Percentiles rank a stretch among this genome's conserved stretches.
phyloP scores from a whole-genome alignment of 2,329 filamentous ascomycete genomes.

The Cladosporium oxysporum region DNA sequence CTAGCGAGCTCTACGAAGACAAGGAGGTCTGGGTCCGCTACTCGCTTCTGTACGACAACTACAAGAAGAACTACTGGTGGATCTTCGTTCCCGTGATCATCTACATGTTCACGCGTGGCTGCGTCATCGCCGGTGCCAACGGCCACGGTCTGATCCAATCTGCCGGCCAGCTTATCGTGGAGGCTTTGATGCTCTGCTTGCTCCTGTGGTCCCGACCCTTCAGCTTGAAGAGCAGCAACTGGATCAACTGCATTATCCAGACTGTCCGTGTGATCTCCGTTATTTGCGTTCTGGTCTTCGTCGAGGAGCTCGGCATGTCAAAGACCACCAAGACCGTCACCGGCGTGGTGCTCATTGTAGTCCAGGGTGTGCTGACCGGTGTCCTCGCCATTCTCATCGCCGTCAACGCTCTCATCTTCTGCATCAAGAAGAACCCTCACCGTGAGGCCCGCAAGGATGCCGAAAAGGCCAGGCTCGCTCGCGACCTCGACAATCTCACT shows the following conservation, averaged over 20 bases:
- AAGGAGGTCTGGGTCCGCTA: constrained; percentile 93
- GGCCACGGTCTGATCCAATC: constrained; percentile 83
- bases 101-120: constrained; percentile 89
- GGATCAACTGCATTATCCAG: constrained; percentile 93
- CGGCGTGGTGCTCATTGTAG: constrained; percentile 87
- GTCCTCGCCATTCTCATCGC: constrained; percentile 82
- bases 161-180: constrained; percentile 76
- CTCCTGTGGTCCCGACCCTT: constrained; percentile 85
- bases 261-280: constrained; percentile 86
- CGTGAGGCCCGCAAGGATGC: constrained; percentile 84
- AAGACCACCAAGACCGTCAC: constrained; percentile 94
- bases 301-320: constrained; percentile 84
- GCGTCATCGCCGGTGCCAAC: constrained; percentile 79
- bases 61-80: constrained; percentile 97
- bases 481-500: constrained; percentile 79
- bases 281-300: constrained; percentile 85
- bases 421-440: constrained; percentile 86
- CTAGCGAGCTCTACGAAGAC: constrained; percentile 75
- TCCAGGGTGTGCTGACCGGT: constrained; percentile 82
- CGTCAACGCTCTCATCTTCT: constrained; percentile 83
- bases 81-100: constrained; percentile 85
- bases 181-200: constrained; percentile 74
- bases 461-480: constrained; percentile 74
- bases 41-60: constrained; percentile 94
- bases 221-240: constrained; percentile 80